Evolutionary conservation across 2,329 filamentous ascomycete species (phyloP), one percentile per base, ranked within the genome.

Genomic region (Periconia sp.): DNA sequence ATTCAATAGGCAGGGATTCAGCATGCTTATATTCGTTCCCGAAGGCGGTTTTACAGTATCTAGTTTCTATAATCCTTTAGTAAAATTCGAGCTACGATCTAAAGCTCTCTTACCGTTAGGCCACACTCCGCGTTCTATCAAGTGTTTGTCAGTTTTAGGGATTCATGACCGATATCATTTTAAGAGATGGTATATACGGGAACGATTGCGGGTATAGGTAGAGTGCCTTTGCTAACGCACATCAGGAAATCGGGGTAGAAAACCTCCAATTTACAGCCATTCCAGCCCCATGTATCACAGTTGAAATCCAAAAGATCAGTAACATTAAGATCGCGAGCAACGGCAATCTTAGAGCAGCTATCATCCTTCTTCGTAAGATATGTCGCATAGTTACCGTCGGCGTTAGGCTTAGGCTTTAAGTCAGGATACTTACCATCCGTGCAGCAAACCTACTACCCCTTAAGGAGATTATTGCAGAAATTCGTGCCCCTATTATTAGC

Each of bases 121-220:
- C 81, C 81, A 59, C 81, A 81, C 0, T 72, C 56, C 13, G 75
- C 74, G 45, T 75, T 72, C 1, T 61, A 23, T 2, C 31, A 35
- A 18, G 17, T 23, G 13, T 43, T 19, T 23, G 14, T 11, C 11
- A 43, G 31, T 9, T 23, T 19, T 30, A 6, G 5, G 44, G 9
- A 11, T 20, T 19, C 10, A 45, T 13, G 11, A 19, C 23, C 10
- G 44, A 27, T 14, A 15, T 20, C 18, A 27, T 23, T 27, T 27
- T 27, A 8, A 45, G 44, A 30, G 30, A 27, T 27, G 23, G n/a
- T 13, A 40, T 30, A 18, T 48, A 48, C 45, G 6, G 51, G 42
- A 20, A 77, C 56, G 1, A 66, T 52, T 13, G 53, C 51, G 14
- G 60, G 58, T 45, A 63, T 52, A 15, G 58, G 61, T 11, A 54